These are phyloP conservation scores for Astrothelium subdiscretum DNA, from an alignment of 495 filamentous ascomycete species.

Conservation along the genomic window DNA sequence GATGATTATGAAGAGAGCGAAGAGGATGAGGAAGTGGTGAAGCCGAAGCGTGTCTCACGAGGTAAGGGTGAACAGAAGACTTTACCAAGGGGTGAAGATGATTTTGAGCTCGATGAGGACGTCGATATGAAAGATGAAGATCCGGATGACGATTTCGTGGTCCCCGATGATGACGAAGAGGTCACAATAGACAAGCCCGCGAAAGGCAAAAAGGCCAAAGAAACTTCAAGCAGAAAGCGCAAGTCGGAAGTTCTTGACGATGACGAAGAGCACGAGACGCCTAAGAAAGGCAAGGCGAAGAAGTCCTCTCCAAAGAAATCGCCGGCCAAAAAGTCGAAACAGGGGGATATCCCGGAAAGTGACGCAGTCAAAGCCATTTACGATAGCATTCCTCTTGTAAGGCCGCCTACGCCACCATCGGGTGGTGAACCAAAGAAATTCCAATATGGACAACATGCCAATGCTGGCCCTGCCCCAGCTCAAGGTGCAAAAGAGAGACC, in stretches of 20 bases:
- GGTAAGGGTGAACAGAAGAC: slow-evolving; percentile 19
- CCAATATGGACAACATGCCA: slow-evolving; percentile 45
- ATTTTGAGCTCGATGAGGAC: slow-evolving; percentile 23
- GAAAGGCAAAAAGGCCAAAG: slow-evolving; percentile 30
- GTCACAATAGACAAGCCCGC: slow-evolving; percentile 22
- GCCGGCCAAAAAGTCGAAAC: slow-evolving; percentile 40
- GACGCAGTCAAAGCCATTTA: slow-evolving; percentile 68
- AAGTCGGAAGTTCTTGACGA: slow-evolving; percentile 38
- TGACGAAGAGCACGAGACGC: slow-evolving; percentile 37
- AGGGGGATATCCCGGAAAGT: slow-evolving; percentile 49
- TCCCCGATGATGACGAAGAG: slow-evolving; percentile 26
- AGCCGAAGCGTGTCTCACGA: slow-evolving; percentile 14
- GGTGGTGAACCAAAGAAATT: slow-evolving; percentile 49
- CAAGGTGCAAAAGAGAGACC: slow-evolving; percentile 51
- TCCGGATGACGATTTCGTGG: slow-evolving; percentile 31
- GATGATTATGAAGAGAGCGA: slow-evolving; percentile 27
- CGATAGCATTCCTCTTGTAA: slow-evolving; percentile 70
- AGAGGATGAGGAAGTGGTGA: slow-evolving; percentile 19
- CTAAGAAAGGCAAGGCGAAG: slow-evolving; percentile 32
- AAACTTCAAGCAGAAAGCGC: slow-evolving; percentile 39
- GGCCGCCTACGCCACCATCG: slow-evolving; percentile 66
- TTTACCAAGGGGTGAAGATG: slow-evolving; percentile 20
- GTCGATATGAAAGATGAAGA: slow-evolving; percentile 32
- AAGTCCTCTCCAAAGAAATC: slow-evolving; percentile 31
- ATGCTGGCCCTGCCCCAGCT: slow-evolving; percentile 47